phyloP scores from a whole-genome alignment of 495 filamentous ascomycete species.

The Cercophora sp. region DNA sequence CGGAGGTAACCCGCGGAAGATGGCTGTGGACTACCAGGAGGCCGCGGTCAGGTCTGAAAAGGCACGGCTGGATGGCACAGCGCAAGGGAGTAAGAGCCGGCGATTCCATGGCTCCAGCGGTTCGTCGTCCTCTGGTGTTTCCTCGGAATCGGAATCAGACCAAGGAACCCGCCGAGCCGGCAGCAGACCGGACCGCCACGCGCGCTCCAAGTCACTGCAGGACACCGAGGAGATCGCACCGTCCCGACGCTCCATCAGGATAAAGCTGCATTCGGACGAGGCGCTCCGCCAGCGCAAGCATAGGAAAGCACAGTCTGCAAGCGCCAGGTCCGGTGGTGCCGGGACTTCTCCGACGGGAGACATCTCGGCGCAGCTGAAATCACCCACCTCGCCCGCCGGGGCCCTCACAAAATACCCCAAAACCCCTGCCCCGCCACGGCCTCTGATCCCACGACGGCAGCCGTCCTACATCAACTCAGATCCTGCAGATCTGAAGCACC shows the following conservation, averaged over 20 bases:
- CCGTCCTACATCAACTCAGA: conserved; percentile 67
- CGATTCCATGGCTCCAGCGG: conserved; percentile 48
- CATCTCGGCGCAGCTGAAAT: conserved; percentile 65
- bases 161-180: conserved; percentile 32
- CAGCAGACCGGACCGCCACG: conserved; percentile 26
- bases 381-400: conserved; percentile 79
- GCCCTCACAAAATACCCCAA: conserved; percentile 85
- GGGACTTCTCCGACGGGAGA: conserved; percentile 28
- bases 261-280: conserved; percentile 87
- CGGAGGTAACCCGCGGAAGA: conserved; percentile 32
- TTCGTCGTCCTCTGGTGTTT: conserved; percentile 57
- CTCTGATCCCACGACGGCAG: conserved; percentile 78
- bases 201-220: conserved; percentile 53
- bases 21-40: conserved; percentile 37
- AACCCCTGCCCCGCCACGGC: conserved; percentile 80
- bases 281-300: conserved; percentile 58
- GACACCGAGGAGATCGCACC: conserved; percentile 58
- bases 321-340: conserved; percentile 20
- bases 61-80: conserved; percentile 13
- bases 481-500: conserved; percentile 45
- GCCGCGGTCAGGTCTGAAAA: conserved; percentile 31
- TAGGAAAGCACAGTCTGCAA: conserved; percentile 45
- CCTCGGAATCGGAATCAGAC: conserved; percentile 60
- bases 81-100: conserved; percentile 28
- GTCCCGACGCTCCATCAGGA: conserved; percentile 76